A percentile compares a stretch with the other conserved stretches of the same genome.
Evolutionary conservation across 2,329 filamentous ascomycete species (phyloP).

Genomic region (Aspergillus flavus): DNA sequence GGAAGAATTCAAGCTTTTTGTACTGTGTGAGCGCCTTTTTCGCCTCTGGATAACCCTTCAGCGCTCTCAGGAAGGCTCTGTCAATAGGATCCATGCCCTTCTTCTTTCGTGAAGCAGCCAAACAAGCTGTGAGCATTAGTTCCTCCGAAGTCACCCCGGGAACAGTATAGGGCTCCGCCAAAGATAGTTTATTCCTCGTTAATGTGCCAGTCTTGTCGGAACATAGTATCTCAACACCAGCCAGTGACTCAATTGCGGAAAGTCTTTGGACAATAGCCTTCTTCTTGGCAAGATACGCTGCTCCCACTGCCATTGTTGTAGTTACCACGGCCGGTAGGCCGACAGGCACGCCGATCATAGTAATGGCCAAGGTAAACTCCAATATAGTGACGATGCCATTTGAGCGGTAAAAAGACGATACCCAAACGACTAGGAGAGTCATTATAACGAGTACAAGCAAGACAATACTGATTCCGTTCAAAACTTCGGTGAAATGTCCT

Average conservation of each 20-base stretch:
- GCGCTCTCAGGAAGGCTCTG: slow-evolving; percentile 88
- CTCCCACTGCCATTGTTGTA: slow-evolving; percentile 92
- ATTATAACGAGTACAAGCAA: slow-evolving; percentile 79
- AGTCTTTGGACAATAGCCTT: slow-evolving; percentile 93
- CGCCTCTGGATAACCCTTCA: slow-evolving; percentile 79
- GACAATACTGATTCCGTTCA: slow-evolving; percentile 82
- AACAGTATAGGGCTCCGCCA: slow-evolving; percentile 82
- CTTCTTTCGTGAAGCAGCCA: slow-evolving; percentile 90
- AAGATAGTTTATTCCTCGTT: slow-evolving; percentile 91
- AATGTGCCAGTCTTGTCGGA: slow-evolving; percentile 93
- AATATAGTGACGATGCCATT: slow-evolving; percentile 79
- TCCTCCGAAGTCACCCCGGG: slow-evolving; percentile 81
- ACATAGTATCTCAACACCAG: slow-evolving; percentile 91
- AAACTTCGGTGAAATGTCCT: slow-evolving; percentile 89
- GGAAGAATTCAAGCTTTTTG: slow-evolving; percentile 80
- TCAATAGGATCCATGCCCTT: slow-evolving; percentile 95
- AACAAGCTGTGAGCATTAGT: slow-evolving; percentile 87
- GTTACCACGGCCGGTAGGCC: slow-evolving; percentile 92
- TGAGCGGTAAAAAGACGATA: slow-evolving; percentile 84
- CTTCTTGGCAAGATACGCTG: slow-evolving; percentile 88
- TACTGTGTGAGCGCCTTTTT: slow-evolving; percentile 81
- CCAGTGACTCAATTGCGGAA: slow-evolving; percentile 86
- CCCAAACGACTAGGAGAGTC: slow-evolving; percentile 81
- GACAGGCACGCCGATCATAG: slow-evolving; percentile 88
- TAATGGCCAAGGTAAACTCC: slow-evolving; percentile 83